These are phyloP conservation scores for Tolypocladium amazonense DNA, from an alignment of 2,329 filamentous ascomycete species.

Conservation along the genomic window DNA sequence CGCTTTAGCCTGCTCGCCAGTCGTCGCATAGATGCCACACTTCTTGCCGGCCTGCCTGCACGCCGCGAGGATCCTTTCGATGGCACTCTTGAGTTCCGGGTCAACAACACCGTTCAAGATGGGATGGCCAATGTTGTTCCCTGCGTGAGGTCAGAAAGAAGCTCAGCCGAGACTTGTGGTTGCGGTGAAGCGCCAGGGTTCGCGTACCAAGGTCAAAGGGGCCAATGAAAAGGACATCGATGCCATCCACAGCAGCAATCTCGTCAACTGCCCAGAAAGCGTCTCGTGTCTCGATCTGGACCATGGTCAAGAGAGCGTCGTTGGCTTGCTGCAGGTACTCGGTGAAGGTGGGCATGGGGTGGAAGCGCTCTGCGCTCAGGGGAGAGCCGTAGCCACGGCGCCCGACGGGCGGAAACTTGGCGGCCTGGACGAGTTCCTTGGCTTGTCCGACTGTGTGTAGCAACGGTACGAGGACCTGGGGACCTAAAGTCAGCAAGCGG, in stretches of 20 bases:
- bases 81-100: conserved; percentile 47
- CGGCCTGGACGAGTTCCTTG: conserved; percentile 30
- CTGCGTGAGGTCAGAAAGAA: conserved; percentile 12
- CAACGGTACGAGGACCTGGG: conserved; percentile 34
- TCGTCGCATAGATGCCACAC: conserved; percentile 48
- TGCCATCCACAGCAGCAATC: conserved; percentile 47
- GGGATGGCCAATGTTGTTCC: conserved; percentile 51
- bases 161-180: background rate
- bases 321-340: conserved; percentile 41
- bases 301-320: conserved; percentile 46
- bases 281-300: conserved; percentile 58
- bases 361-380: conserved; percentile 31
- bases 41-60: conserved; percentile 54
- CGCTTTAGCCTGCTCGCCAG: conserved; percentile 41
- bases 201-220: conserved; percentile 49
- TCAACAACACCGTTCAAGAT: conserved; percentile 50
- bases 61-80: conserved; percentile 46
- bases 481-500: background rate
- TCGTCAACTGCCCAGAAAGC: conserved; percentile 49
- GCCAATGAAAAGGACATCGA: conserved; percentile 55
- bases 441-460: conserved; percentile 33
- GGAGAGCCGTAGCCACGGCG: conserved; percentile 39
- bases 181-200: background rate
- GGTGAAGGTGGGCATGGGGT: conserved; percentile 30
- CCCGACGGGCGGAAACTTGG: conserved; percentile 40